Percentiles rank a stretch among this genome's conserved stretches.
These are phyloP conservation scores for Paraurostyla sp. DNA, from an alignment of 73 alveolate genomes.

Conservation along the genomic window DNA sequence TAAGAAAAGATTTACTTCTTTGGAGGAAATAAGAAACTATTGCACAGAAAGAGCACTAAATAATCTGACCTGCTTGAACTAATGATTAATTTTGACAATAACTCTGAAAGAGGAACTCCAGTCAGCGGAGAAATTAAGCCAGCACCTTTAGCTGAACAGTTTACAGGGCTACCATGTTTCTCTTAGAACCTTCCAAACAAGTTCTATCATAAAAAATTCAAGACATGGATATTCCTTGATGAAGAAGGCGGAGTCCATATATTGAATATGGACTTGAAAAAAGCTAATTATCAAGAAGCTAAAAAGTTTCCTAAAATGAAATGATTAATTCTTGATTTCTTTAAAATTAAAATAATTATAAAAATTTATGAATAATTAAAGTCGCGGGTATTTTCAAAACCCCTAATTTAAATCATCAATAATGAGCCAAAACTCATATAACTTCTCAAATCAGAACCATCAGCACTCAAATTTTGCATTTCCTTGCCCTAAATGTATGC, in stretches of 20 bases:
- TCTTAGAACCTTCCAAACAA: conserved; percentile 12
- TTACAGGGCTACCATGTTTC: conserved; percentile 8
- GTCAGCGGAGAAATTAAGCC: not conserved
- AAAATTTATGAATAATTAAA: too few species aligned
- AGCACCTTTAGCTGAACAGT: not conserved
- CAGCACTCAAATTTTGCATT: too few species aligned
- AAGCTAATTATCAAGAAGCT: too few species aligned
- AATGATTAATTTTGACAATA: not conserved
- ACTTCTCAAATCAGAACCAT: too few species aligned
- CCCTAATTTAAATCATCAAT: too few species aligned
- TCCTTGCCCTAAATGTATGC: too few species aligned
- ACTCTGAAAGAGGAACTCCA: not conserved
- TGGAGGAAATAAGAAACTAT: not conserved
- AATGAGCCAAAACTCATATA: too few species aligned
- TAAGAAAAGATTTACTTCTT: not conserved
- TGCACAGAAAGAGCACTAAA: not conserved
- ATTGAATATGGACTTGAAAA: too few species aligned
- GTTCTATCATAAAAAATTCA: not conserved
- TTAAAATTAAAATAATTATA: too few species aligned
- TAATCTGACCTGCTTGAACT: not conserved
- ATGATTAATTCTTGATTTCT: too few species aligned
- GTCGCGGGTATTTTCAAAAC: too few species aligned
- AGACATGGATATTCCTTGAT: conserved; percentile 33
- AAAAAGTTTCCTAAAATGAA: too few species aligned
- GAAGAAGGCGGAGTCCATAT: conserved; percentile 34